phyloP scores from a whole-genome alignment of 2,329 filamentous ascomycete species.

The Aspergillus hortae region DNA sequence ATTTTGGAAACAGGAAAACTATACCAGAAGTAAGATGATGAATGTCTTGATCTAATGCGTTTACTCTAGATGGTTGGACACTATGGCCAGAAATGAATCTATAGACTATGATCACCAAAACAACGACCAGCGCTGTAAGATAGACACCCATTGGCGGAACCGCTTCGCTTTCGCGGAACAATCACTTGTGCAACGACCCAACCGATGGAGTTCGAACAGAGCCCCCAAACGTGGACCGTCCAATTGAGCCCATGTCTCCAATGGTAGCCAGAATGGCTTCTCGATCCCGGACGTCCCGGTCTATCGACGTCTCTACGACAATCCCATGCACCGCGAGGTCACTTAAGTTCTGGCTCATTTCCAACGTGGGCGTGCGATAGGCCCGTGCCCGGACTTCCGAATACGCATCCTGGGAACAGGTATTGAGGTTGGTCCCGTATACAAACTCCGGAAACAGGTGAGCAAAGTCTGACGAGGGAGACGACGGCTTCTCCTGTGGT shows the following conservation, averaged over 20 bases:
- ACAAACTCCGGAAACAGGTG: not conserved
- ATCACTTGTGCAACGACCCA: not conserved
- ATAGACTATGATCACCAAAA: not conserved
- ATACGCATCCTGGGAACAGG: not conserved
- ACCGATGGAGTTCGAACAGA: not conserved
- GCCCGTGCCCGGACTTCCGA: not conserved
- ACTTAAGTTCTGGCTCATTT: not conserved
- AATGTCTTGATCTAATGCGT: too few species aligned
- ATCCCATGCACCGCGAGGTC: not conserved
- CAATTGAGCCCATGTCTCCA: not conserved
- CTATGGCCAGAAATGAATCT: too few species aligned
- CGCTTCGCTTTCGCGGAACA: not conserved
- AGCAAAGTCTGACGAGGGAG: not conserved
- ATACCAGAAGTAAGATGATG: too few species aligned
- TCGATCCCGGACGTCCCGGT: slow-evolving; percentile 1
- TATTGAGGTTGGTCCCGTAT: not conserved
- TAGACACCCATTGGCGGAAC: not conserved
- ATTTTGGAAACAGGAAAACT: too few species aligned
- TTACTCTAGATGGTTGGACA: too few species aligned
- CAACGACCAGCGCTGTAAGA: not conserved
- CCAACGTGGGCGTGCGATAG: not conserved
- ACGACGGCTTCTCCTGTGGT: not conserved
- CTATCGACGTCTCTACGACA: slow-evolving; percentile 6
- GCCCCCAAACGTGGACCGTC: not conserved
- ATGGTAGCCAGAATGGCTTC: not conserved